Conservation (phyloP, 177 flowering plant species). For the Tripterygium wilfordii region DNA sequence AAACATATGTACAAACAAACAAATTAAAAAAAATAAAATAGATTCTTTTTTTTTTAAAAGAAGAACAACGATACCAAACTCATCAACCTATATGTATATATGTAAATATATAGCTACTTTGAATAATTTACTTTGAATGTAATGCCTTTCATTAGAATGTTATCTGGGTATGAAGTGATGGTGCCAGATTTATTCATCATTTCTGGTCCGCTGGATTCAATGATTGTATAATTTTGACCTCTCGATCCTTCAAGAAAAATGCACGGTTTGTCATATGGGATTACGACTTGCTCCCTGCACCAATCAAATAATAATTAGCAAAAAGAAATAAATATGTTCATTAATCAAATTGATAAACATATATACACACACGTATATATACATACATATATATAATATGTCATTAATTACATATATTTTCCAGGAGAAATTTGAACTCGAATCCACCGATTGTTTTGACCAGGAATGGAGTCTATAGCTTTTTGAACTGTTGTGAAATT, state of each 20-base stretch:
- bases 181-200: background rate
- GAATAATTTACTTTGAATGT: conserved; percentile 10
- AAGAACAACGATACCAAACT: background rate
- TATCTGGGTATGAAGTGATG: conserved; percentile 3
- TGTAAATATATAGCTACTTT: background rate
- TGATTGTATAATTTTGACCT: background rate
- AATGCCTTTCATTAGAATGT: conserved; percentile 14
- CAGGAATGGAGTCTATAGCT: conserved; percentile 10
- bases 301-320: background rate
- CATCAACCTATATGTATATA: background rate
- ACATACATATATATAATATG: background rate
- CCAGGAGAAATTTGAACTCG: conserved; percentile 4
- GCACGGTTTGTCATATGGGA: conserved; percentile 4
- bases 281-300: conserved; percentile 13
- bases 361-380: background rate
- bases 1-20: background rate
- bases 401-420: background rate
- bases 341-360: background rate
- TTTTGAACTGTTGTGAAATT: conserved; percentile 9
- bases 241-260: conserved; percentile 17
- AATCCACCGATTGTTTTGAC: conserved; percentile 2
- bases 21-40: background rate
- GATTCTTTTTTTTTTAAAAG: background rate
- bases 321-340: background rate
- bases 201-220: conserved; percentile 5